Base-by-base conservation (phyloP, 257 asterid species). In the Ilex aquifolium region DNA sequence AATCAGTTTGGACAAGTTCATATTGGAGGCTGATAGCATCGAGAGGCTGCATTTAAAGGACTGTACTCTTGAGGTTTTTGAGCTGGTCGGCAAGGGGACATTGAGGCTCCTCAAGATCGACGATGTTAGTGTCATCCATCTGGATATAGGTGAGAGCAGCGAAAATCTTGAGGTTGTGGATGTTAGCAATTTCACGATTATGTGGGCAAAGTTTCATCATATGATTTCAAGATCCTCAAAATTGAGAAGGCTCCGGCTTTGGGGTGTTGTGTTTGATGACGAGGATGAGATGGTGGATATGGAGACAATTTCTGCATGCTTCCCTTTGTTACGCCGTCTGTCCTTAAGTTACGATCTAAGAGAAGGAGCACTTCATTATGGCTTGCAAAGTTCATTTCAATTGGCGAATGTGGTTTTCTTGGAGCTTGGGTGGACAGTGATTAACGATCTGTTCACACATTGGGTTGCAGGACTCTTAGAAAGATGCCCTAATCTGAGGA, bases 341-440 rank as follows among this genome's bases (percentile, higher is more conserved):
- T 86, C 96, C 29, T 74, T 91, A 75, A 80, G 77, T 65, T 91
- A 84, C 69, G 97, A 91, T 75, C 77, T 88, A 40, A 86, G 83
- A 73, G 95, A 90, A 69, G 74, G 88, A 3, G 70, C 90, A 14
- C 76, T 85, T 66, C 88, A 79, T 53, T 83, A 88, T 79, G 96
- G 89, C 27, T 79, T 88, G 62, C 89, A 80, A 68, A 88, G 90
- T 56, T 71, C 92, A 36, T 90, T 83, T 71, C 76, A 65, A 58
- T 74, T 88, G 79, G 89, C 76, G 65, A 88, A 88, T 75, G 95
- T 90, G 63, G 69, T 77, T 15, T 81, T 84, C 63, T 71, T 90
- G 90, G 95, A 88, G 64, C 95, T 90, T 64, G 97, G 97, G 53
- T 90, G 97, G 97, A 80, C 89, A 0, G 88, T 90, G 4, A 83